phyloP scores from a whole-genome alignment of 2,329 filamentous ascomycete genomes.

The Cadophora gregata region DNA sequence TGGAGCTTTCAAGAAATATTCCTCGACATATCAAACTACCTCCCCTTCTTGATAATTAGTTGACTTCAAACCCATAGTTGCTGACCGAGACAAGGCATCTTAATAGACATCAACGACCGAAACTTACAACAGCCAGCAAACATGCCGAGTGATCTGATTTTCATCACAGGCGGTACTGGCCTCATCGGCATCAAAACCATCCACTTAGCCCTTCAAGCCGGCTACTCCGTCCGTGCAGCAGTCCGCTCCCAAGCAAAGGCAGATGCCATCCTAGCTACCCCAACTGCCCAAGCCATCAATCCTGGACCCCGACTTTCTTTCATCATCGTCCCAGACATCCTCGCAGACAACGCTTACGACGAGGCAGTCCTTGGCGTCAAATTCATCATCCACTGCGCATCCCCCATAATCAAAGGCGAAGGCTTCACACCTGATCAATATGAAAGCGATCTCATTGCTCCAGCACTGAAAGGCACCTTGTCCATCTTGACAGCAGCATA shows the following conservation, averaged over 20 bases:
- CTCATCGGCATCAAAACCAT: slow-evolving; percentile 59
- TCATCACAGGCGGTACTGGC: slow-evolving; percentile 49
- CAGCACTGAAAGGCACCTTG: slow-evolving; percentile 47
- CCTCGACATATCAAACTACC: no score
- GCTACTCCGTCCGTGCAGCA: slow-evolving; percentile 51
- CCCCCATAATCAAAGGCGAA: slow-evolving; percentile 35
- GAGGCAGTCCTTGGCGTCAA: slow-evolving; percentile 48
- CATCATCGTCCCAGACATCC: slow-evolving; percentile 49
- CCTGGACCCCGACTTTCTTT: slow-evolving; percentile 39
- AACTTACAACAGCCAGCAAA: no score
- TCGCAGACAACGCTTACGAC: slow-evolving; percentile 47
- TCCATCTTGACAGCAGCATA: slow-evolving; percentile 48
- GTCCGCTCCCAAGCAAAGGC: slow-evolving; percentile 53
- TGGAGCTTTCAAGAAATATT: no score
- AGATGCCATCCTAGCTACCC: slow-evolving; percentile 44
- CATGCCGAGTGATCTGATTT: slow-evolving; percentile 34
- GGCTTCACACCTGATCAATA: slow-evolving; percentile 55
- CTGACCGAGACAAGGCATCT: no score
- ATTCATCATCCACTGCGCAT: slow-evolving; percentile 46
- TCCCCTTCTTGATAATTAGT: no score
- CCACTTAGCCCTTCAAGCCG: slow-evolving; percentile 45
- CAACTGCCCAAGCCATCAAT: slow-evolving; percentile 44
- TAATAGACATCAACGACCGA: no score
- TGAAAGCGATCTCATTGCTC: slow-evolving; percentile 41
- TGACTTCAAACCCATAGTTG: no score